These are phyloP conservation scores for Phytopythium boreale DNA, from an alignment of 352 stramenopile genomes.

Conservation along the genomic window DNA sequence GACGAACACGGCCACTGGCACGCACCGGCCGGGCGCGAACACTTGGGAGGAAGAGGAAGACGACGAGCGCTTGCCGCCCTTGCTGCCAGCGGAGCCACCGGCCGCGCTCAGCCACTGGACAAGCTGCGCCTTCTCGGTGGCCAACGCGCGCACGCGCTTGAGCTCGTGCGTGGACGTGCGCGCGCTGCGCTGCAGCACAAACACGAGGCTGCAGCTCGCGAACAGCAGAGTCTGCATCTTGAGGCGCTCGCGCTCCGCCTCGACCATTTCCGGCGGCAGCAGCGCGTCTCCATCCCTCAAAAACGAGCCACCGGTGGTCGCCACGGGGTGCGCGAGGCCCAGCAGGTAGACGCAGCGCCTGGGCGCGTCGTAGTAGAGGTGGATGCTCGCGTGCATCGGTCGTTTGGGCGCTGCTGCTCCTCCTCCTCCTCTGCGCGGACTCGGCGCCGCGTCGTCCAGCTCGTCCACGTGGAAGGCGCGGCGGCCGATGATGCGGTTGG, in stretches of 20 bases:
- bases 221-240: constrained; percentile 71
- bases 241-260: constrained; percentile 43
- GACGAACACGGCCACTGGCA: constrained; percentile 62
- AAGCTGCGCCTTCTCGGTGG: constrained; percentile 56
- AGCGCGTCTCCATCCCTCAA: background rate
- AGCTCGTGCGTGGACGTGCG: constrained; percentile 40
- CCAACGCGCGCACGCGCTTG: constrained; percentile 42
- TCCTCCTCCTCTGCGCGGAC: background rate
- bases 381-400: constrained; percentile 30
- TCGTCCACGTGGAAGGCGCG: constrained; percentile 37
- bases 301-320: constrained; percentile 18
- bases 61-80: constrained; percentile 32
- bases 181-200: constrained; percentile 40
- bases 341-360: constrained; percentile 53
- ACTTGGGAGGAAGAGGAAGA: constrained; percentile 23
- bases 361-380: constrained; percentile 57
- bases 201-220: constrained; percentile 54
- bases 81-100: constrained; percentile 11
- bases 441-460: background rate
- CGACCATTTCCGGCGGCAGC: constrained; percentile 9
- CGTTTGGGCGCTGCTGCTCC: background rate
- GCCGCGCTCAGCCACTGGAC: constrained; percentile 22
- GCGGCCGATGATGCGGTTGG: constrained; percentile 63
- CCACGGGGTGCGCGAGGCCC: constrained; percentile 34
- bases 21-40: constrained; percentile 56